phyloP scores from a whole-genome alignment of 305 asterid genomes.

The Withania somnifera region DNA sequence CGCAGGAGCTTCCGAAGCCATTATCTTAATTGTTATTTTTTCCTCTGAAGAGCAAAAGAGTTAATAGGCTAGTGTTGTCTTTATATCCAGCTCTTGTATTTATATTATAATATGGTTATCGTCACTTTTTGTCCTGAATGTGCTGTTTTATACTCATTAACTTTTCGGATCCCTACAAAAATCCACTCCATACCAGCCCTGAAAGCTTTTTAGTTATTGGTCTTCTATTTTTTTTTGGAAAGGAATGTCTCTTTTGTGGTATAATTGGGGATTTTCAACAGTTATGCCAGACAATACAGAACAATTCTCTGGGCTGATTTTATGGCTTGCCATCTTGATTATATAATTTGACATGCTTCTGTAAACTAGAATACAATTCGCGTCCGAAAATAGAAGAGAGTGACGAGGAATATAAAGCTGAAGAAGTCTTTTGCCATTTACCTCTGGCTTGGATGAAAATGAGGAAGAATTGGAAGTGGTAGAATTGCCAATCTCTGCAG shows the following conservation, averaged over 20 bases:
- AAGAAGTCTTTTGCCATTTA: not conserved
- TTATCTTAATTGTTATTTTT: not conserved
- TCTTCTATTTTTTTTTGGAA: not conserved
- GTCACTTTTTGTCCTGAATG: not conserved
- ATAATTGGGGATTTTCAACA: not conserved
- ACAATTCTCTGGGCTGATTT: not conserved
- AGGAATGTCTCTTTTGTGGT: not conserved
- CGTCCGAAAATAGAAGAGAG: not conserved
- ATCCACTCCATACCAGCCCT: not conserved
- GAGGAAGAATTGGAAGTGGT: not conserved
- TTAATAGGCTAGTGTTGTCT: not conserved
- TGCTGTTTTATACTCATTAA: not conserved
- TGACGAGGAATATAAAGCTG: not conserved
- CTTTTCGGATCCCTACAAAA: not conserved
- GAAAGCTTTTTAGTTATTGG: not conserved
- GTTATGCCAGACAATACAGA: not conserved
- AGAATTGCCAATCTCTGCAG: not conserved
- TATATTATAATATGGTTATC: not conserved
- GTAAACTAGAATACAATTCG: not conserved
- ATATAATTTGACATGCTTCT: not conserved
- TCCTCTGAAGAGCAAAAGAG: not conserved
- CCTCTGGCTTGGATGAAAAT: not conserved
- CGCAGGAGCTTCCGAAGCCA: not conserved
- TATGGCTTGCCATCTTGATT: not conserved
- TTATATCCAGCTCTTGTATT: not conserved